These are phyloP conservation scores for Sideroxylon spinosum DNA, from an alignment of 179 eudicot genomes.

Conservation along the genomic window DNA sequence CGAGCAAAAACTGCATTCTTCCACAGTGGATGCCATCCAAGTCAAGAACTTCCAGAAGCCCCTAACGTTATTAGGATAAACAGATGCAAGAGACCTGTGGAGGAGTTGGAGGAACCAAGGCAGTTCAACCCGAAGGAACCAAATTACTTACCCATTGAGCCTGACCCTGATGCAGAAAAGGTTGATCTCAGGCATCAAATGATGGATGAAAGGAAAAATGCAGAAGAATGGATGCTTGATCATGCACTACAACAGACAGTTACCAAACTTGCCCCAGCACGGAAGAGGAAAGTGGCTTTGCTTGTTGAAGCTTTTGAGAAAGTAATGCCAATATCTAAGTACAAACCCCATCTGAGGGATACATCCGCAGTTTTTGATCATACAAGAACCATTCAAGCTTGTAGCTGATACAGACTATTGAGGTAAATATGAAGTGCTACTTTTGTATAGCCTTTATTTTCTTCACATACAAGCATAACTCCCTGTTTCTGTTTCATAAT, in stretches of 20 bases:
- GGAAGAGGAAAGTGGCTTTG: constrained; percentile 72
- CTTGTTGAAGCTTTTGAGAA: constrained; percentile 87
- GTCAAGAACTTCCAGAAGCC: constrained; percentile 26
- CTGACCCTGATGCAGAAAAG: constrained; percentile 64
- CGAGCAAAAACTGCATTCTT: constrained; percentile 15
- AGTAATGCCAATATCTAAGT: constrained; percentile 51
- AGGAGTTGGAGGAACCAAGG: constrained; percentile 36
- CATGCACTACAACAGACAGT: constrained; percentile 67
- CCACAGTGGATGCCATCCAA: constrained; percentile 6
- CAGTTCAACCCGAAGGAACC: constrained; percentile 71
- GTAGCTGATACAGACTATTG: constrained; percentile 33
- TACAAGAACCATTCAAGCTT: constrained; percentile 51
- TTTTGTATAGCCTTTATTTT: not conserved
- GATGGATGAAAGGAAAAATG: constrained; percentile 61
- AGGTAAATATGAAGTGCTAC: constrained; percentile 17
- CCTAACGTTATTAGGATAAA: constrained; percentile 24
- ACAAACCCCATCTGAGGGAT: constrained; percentile 27
- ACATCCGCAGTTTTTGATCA: constrained; percentile 31
- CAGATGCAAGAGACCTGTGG: constrained; percentile 23
- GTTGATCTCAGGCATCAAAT: constrained; percentile 83
- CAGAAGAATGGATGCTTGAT: constrained; percentile 93
- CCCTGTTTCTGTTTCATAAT: not conserved
- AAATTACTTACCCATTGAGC: constrained; percentile 56
- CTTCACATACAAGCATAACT: not conserved
- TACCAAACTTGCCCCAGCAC: constrained; percentile 63